Base-by-base conservation (phyloP, 495 filamentous ascomycete species). In the Aspergillus bertholletiae region DNA sequence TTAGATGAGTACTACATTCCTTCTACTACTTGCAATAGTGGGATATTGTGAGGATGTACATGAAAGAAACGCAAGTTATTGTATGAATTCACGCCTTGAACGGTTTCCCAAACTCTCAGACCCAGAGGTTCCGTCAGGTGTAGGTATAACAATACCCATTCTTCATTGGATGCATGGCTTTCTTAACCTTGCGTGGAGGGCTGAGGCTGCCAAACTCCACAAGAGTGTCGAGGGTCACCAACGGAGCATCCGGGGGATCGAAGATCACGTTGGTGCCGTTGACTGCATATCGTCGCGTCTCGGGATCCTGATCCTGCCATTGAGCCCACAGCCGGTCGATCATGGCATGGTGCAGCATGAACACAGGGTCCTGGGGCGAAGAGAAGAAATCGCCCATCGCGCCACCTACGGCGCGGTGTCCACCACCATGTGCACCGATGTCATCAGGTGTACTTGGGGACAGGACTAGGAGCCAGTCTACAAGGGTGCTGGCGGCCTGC, bases 301-400 rank as follows among this genome's bases (percentile, higher is more conserved):
- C 18, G 13, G 46, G 49, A 34, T 64, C 62, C 17, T 7, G 9
- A 5, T 35, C 50, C 62, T 84, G 81, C 83, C 83, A 86, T 17
- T 72, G 61, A 70, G 73, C 76, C 81, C 81, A 86, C 15, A 84
- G 28, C 1, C 81, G 74, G 60, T 84, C 83, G 0, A 85, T 63
- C 58, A 81, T 72, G 5, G 69, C 71, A 56, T 84, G 80, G 58
- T 85, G 82, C 49, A 84, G 72, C 57, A 77, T 80, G 60, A 84
- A 84, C 0, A 80, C 61, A 5, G 81, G 82, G 55, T 86, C 83
- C 28, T 69, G 66, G 22, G 63, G 57, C 5, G 61, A 66, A 2
- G 66, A 54, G 26, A 71, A 73, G 2, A 68, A 41, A 49, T 73
- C 68, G n/a, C 55, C 58, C 44, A 71, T 50, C 3, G 60, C 60